Conservation (phyloP, 768 basidiomycete species). For the Grammothele lineata region DNA sequence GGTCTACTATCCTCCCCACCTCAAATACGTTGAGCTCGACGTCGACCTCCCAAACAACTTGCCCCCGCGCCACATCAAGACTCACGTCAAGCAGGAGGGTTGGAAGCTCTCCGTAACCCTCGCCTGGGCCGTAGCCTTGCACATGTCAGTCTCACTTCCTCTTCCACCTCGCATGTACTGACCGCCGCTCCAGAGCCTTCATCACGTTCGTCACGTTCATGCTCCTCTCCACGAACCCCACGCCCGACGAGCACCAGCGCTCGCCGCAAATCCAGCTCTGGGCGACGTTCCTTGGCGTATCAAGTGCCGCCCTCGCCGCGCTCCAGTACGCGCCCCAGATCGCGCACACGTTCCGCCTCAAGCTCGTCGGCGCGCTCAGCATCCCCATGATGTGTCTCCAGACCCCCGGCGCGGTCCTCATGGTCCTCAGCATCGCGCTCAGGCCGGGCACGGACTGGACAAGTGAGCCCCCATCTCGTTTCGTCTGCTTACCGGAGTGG, state of each 20-base stretch:
- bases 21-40: slow-evolving; percentile 59
- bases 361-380: slow-evolving; percentile 88
- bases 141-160: slow-evolving; percentile 67
- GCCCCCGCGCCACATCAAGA: slow-evolving; percentile 41
- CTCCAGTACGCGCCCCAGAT: slow-evolving; percentile 91
- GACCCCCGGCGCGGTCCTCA: slow-evolving; percentile 83
- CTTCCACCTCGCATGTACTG: neutral
- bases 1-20: slow-evolving; percentile 82
- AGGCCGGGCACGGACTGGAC: slow-evolving; percentile 86
- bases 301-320: slow-evolving; percentile 71
- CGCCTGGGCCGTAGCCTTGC: slow-evolving; percentile 63
- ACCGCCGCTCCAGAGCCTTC: slow-evolving; percentile 39
- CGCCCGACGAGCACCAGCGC: slow-evolving; percentile 33
- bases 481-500: no score
- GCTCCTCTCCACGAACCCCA: slow-evolving; percentile 45
- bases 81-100: slow-evolving; percentile 50
- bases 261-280: slow-evolving; percentile 47
- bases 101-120: slow-evolving; percentile 80
- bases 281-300: slow-evolving; percentile 86
- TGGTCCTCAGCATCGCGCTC: slow-evolving; percentile 79
- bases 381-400: slow-evolving; percentile 97
- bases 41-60: slow-evolving; percentile 39
- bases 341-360: slow-evolving; percentile 66
- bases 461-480: slow-evolving; percentile 39
- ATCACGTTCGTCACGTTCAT: slow-evolving; percentile 57